Conservation (phyloP, 768 basidiomycete species). For the Suillus brevipes region DNA sequence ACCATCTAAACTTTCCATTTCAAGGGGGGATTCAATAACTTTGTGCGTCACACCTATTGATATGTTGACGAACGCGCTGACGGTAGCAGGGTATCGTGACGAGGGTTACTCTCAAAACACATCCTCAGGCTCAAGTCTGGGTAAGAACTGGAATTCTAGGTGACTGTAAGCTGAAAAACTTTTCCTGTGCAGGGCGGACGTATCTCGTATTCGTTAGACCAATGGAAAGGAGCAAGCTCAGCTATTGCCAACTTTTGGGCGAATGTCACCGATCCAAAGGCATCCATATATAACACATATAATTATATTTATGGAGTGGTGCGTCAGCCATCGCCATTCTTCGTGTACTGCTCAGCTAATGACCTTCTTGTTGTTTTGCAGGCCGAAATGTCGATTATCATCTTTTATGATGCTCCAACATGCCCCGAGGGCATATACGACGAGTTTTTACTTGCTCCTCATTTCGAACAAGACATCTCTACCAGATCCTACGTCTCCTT, state of each 20-base stretch:
- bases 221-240: constrained; percentile 4
- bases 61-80: constrained; percentile 20
- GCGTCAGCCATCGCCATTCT: neutral
- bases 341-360: constrained; percentile 13
- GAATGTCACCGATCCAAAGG: neutral
- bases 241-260: constrained; percentile 5
- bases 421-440: constrained; percentile 29
- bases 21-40: constrained; percentile 68
- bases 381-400: constrained; percentile 27
- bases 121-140: constrained; percentile 57
- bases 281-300: constrained; percentile 39
- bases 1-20: neutral
- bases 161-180: constrained; percentile 21
- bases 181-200: constrained; percentile 46
- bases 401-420: constrained; percentile 59
- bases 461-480: neutral
- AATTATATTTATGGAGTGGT: constrained; percentile 37
- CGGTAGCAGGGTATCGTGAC: constrained; percentile 59
- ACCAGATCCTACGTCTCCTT: neutral
- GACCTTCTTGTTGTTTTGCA: constrained; percentile 21
- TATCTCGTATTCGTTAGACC: constrained; percentile 28
- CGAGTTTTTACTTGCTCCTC: constrained; percentile 34
- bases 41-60: constrained; percentile 33
- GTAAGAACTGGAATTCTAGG: constrained; percentile 55
- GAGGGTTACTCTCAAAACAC: constrained; percentile 51